phyloP scores from a whole-genome alignment of 2,329 filamentous ascomycete genomes.

The Aspergillus pseudotamarii region DNA sequence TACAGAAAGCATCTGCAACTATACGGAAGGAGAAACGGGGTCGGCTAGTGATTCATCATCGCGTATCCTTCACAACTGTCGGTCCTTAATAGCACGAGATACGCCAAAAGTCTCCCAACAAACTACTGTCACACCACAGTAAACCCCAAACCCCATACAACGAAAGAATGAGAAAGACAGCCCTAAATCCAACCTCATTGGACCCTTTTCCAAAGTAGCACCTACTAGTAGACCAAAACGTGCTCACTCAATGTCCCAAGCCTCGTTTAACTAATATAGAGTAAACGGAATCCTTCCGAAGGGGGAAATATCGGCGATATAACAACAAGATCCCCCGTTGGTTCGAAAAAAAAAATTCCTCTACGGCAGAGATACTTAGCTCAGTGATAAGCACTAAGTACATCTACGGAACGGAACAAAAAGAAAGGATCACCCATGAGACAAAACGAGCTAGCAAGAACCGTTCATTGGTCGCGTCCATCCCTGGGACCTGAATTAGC shows the following conservation, averaged over 20 bases:
- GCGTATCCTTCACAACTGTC: background rate
- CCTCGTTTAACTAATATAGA: background rate
- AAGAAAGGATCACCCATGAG: background rate
- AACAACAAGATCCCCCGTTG: background rate
- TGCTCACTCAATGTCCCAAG: background rate
- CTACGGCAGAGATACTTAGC: background rate
- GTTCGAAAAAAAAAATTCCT: background rate
- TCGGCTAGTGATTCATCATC: background rate
- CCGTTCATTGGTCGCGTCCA: background rate
- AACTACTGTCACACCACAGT: background rate
- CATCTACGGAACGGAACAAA: background rate
- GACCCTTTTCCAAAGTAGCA: background rate
- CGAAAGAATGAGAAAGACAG: background rate
- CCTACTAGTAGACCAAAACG: background rate
- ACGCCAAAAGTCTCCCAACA: background rate
- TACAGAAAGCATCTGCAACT: background rate
- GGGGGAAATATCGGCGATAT: background rate
- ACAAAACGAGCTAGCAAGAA: background rate
- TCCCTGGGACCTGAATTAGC: background rate
- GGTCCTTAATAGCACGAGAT: background rate
- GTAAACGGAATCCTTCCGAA: background rate
- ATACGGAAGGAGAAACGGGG: background rate
- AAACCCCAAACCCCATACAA: background rate
- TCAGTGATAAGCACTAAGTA: background rate
- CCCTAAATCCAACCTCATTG: background rate